These are phyloP conservation scores for Suillus brevipes DNA, from an alignment of 768 basidiomycete genomes.

Conservation along the genomic window DNA sequence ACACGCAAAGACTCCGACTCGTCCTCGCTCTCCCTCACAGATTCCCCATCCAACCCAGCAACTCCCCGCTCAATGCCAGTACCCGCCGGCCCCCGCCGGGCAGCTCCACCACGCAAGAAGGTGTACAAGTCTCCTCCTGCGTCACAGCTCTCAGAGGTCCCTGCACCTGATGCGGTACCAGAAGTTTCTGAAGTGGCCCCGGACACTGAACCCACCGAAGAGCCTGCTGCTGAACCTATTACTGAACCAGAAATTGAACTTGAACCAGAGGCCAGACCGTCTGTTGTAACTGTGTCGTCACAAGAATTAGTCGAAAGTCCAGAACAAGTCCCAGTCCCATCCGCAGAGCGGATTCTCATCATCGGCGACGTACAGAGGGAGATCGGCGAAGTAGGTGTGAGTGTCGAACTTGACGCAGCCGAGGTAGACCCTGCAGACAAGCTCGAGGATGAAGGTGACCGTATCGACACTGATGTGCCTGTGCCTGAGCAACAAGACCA, in stretches of 20 bases:
- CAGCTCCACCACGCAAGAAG: conserved; percentile 75
- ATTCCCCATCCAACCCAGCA: conserved; percentile 20
- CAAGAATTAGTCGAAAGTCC: conserved; percentile 4
- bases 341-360: conserved; percentile 7
- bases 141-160: conserved; percentile 26
- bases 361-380: conserved; percentile 17
- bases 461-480: conserved; percentile 7
- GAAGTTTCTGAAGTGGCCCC: not conserved
- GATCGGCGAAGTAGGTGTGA: conserved; percentile 10
- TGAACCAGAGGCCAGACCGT: not conserved
- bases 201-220: not conserved
- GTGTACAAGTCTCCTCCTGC: conserved; percentile 51
- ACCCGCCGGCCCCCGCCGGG: conserved; percentile 69
- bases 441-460: conserved; percentile 18
- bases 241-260: not conserved
- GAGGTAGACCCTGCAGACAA: conserved; percentile 13
- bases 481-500: conserved; percentile 10
- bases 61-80: conserved; percentile 64
- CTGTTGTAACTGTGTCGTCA: conserved; percentile 6
- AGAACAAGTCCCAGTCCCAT: conserved; percentile 6
- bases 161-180: conserved; percentile 19
- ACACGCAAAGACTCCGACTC: conserved; percentile 21
- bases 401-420: conserved; percentile 8
- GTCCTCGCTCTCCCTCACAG: conserved; percentile 27
- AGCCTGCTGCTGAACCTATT: not conserved